phyloP scores from a whole-genome alignment of 345 rosid species.

The Raphanus sativus region DNA sequence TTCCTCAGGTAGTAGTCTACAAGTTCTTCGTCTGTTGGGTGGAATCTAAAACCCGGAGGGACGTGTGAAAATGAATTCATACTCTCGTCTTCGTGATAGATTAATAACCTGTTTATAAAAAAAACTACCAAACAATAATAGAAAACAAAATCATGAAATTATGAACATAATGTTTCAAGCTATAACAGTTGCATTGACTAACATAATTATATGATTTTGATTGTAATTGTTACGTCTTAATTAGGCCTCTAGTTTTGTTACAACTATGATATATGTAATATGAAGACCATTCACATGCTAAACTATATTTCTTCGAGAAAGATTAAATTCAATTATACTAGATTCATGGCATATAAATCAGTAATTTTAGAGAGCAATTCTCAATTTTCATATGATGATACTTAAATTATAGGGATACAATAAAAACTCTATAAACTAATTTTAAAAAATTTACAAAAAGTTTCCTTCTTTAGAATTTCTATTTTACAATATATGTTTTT shows the following conservation, averaged over 20 bases:
- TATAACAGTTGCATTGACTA: neutral
- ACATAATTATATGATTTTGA: neutral
- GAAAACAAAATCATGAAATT: neutral
- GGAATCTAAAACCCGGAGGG: constrained; percentile 84
- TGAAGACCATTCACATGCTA: neutral
- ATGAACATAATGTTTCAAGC: neutral
- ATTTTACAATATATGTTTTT: no score
- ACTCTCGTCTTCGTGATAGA: constrained; percentile 19
- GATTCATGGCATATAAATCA: neutral
- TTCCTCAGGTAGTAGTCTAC: constrained; percentile 81
- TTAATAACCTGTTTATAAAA: constrained; percentile 36
- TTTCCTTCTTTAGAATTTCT: no score
- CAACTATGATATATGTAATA: constrained; percentile 11
- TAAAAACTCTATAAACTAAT: no score
- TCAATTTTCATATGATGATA: constrained; percentile 5
- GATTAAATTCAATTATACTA: neutral
- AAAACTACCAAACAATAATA: neutral
- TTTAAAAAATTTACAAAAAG: no score
- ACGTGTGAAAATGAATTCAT: constrained; percentile 78
- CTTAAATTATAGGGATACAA: neutral
- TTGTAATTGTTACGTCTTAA: neutral
- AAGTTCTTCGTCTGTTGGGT: constrained; percentile 85
- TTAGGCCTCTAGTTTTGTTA: neutral
- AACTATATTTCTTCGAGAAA: neutral
- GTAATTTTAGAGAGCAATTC: neutral